Conservation (phyloP, 805 yeast genomes). For the Kodamaea kakaduensis region DNA sequence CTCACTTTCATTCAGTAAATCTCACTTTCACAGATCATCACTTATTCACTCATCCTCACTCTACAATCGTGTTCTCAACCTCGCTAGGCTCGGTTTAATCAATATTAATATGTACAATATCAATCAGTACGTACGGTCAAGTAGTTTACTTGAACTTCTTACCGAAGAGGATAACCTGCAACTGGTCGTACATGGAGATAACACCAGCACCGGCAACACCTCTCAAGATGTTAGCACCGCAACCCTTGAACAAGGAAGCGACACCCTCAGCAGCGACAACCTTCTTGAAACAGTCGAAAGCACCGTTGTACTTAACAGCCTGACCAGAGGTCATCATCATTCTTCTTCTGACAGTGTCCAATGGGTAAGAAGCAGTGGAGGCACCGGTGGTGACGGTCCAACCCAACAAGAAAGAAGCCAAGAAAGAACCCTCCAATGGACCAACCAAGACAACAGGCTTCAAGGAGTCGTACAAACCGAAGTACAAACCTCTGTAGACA, state of each 20-base stretch:
- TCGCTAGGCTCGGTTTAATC: too few relatives aligned
- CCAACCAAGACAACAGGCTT: conserved; percentile 94
- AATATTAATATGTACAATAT: conserved; percentile 6
- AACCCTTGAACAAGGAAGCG: conserved; percentile 92
- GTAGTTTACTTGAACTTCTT: conserved; percentile 74
- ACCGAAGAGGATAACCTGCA: conserved; percentile 92
- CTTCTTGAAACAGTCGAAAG: conserved; percentile 86
- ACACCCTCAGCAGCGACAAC: conserved; percentile 97
- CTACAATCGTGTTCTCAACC: too few relatives aligned
- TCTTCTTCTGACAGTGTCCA: conserved; percentile 99
- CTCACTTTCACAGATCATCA: too few relatives aligned
- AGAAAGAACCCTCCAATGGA: conserved; percentile 89
- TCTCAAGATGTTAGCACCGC: conserved; percentile 99
- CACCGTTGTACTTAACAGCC: conserved; percentile 94
- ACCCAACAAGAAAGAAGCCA: conserved; percentile 94
- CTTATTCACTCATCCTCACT: too few relatives aligned
- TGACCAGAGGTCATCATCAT: conserved; percentile 99
- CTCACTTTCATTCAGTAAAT: too few relatives aligned
- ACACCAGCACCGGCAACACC: conserved; percentile 99
- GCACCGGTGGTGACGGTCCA: conserved; percentile 99
- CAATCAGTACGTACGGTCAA: conserved; percentile 5
- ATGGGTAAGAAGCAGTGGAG: conserved; percentile 98
- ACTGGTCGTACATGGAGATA: conserved; percentile 94
- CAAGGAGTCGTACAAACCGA: conserved; percentile 95
- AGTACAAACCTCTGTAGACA: conserved; percentile 99